Evolutionary conservation across 1,284 basidiomycete genomes (phyloP), one percentile per base, ranked within the genome.

Genomic region (Ustilago trichophora): DNA sequence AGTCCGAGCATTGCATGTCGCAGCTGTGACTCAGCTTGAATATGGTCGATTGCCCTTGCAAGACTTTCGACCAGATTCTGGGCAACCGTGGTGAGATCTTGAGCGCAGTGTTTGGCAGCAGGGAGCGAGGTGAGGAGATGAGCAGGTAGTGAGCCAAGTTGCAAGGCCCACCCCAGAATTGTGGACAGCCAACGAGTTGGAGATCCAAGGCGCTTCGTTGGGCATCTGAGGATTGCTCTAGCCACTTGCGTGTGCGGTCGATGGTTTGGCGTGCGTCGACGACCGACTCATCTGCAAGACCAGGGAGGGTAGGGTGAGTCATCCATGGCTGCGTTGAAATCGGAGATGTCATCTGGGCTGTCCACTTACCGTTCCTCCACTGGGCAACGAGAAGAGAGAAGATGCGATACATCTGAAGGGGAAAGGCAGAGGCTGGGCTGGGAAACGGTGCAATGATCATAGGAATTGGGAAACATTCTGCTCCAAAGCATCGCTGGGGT

Each of bases 201-300:
- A 25, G 31, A 25, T 64, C 54, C 6, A 57, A 40, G 24, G 24
- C 18, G 6, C 15, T 8, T 4, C 44, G 54, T 18, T 64, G 21
- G 8, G 27, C 26, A 2, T 27, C 38, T 6, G 49, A 26, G 6
- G 54, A 34, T 1, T 21, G 18, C 36, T 57, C 60, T 25, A 57
- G 41, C 49, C 45, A 53, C 8, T 25, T 2, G 22, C 60, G 60
- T 27, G 25, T 34, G 22, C 29, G 19, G 31, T 64, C 60, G 41
- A 64, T 45, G 11, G 60, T 64, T 15, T 53, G 40, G 18, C 50
- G 49, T 16, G 60, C 54, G 31, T 64, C 54, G 22, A 52, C 48
- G 12, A 38, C 13, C 7, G 12, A 12, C 21, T 44, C 45, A 11
- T 47, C 60, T 56, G 29, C 29, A 16, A 29, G 12, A 4, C 19